Base-by-base conservation (phyloP, 768 basidiomycete genomes). In the Tylopilus subfusipes region DNA sequence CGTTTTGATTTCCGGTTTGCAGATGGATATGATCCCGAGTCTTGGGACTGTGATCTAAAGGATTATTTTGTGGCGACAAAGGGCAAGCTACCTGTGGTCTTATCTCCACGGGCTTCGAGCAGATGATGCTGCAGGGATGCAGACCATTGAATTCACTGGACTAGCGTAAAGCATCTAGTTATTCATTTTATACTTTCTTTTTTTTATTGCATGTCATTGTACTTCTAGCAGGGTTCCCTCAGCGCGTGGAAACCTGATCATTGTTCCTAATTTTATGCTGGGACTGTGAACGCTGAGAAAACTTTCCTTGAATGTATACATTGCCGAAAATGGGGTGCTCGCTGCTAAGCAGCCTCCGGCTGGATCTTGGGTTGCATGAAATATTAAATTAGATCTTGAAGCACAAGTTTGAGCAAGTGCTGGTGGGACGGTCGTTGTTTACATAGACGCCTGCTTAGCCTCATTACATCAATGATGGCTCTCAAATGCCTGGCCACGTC, bases 1-100 rank as follows among this genome's bases (percentile, higher is more conserved):
- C 68, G 64, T 30, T 69, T 79, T 48, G 70, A 79, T 31, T 62
- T 80, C 52, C 63, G 63, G 42, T 72, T 77, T 50, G 72, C 66
- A 10, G 69, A 73, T 18, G 74, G 72, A 27, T 78, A 71, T 49
- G 67, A 72, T 42, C 63, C 62, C 19, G 42, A 58, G 33, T 59
- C 55, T 16, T 76, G 73, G 73, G 68, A 69, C 30, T 62, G 57
- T 19, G 68, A 68, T 27, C 59, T 77, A 31, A 69, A 68, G 56
- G 76, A 77, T 46, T 72, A 65, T 56, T 75, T 76, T 33, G 73
- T 77, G 29, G 55, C 71, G 33, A 66, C 60, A 29, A 74, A 70
- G 48, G 74, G 73, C 16, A 50, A 59, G 46, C 45, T 75, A 44
- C 71, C 68, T 42, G 69, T 72, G 0, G 63, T 73, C 50, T 57